phyloP scores from a whole-genome alignment of 78 protist species.

The Dictyostelium purpureum region DNA sequence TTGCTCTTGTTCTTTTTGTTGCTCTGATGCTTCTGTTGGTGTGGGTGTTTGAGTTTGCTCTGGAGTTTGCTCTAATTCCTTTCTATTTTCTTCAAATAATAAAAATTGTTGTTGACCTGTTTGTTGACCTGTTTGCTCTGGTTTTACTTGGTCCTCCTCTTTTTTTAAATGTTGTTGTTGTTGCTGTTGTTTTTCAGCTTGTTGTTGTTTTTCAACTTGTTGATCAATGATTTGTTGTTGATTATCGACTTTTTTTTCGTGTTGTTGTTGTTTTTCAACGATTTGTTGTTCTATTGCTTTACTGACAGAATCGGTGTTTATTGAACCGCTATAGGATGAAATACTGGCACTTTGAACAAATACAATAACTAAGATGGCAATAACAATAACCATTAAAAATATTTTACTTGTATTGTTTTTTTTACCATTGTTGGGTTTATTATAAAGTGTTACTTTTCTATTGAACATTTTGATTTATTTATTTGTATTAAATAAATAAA shows the following conservation, averaged over 20 bases:
- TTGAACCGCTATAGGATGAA: background rate
- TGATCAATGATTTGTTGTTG: background rate
- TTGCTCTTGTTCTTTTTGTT: background rate
- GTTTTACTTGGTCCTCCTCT: no score
- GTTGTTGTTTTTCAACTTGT: background rate
- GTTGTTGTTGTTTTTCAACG: background rate
- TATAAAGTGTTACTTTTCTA: background rate
- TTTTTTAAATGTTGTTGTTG: no score
- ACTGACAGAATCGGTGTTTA: background rate
- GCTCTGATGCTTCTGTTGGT: background rate
- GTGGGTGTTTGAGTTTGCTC: no score
- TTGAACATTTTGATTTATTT: background rate
- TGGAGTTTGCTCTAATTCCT: no score
- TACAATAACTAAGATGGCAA: background rate
- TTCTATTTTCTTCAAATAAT: no score
- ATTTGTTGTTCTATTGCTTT: background rate
- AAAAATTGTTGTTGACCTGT: no score
- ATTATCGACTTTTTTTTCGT: background rate
- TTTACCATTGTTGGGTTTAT: background rate
- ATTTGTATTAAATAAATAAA: no score
- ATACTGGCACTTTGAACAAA: conserved; percentile 12
- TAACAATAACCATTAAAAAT: background rate
- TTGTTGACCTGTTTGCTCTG: no score
- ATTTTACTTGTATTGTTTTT: background rate
- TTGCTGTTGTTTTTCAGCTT: background rate